Evolutionary conservation across 495 filamentous ascomycete genomes (phyloP), one percentile per base, ranked within the genome.

Genomic region (Penicillium atrosanguineum): DNA sequence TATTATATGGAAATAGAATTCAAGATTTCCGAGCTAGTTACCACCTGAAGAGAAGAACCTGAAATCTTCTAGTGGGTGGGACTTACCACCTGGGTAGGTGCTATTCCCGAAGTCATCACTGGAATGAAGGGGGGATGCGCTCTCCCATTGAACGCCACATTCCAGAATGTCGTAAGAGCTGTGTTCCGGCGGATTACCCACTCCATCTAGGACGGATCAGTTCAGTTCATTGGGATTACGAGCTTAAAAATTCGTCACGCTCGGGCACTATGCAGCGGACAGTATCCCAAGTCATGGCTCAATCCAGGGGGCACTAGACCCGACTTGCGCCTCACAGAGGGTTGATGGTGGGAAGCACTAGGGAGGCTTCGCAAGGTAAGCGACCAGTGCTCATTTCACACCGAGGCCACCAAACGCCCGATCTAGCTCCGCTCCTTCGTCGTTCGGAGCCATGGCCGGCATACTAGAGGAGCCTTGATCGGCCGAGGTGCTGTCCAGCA

Each of bases 351-450:
- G 31, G 31, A 12, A 34, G 31, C 11, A 34, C 9, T 12, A 11
- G 3, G 11, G 11, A 14, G 14, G 11, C 31, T 34, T 34, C 31
- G 4, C 11, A 4, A 14, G 31, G 31, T 2, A 4, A 8, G 1
- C 38, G 38, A 16, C 16, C 37, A 4, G 18, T 1, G 34, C 20
- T 76, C 68, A 77, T 70, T 76, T 74, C 64, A 77, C 47, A 44
- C 58, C 77, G 68, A 91, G 69, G 25, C 81, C 82, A 1, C 93
- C 92, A 82, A 97, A 97, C 40, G 86, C 91, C 55, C 90, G 74
- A 76, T 98, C 93, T 56, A 98, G 67, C 70, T 95, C 88, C 56
- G 86, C 88, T 5, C 90, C 93, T 55, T 85, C 80, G 50, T 73
- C 71, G 15, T 80, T 75, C 5, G 79, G 78, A 4, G 70, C 71